Conservation (phyloP, 2,329 filamentous ascomycete genomes). For the Cryoendolithus antarcticus region DNA sequence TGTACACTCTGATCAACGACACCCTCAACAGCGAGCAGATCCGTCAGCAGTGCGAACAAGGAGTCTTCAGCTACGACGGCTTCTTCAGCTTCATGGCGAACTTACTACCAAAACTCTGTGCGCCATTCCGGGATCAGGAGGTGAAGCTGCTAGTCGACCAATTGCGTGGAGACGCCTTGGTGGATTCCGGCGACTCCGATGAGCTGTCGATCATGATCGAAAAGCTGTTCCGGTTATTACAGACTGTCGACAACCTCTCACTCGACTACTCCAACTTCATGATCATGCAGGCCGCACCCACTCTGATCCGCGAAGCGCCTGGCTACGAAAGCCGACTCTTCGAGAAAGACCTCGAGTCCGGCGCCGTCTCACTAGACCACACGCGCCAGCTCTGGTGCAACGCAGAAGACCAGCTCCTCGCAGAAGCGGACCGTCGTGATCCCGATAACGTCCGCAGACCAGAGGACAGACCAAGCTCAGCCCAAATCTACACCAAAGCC, state of each 20-base stretch:
- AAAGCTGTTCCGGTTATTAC: constrained; percentile 61
- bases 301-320: constrained; percentile 56
- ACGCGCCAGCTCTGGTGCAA: constrained; percentile 56
- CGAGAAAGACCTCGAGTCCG: constrained; percentile 48
- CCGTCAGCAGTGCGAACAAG: constrained; percentile 53
- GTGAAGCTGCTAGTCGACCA: constrained; percentile 57
- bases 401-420: constrained; percentile 51
- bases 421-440: constrained; percentile 56
- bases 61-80: constrained; percentile 67
- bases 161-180: constrained; percentile 18
- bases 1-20: constrained; percentile 64
- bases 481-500: constrained; percentile 64
- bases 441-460: constrained; percentile 54
- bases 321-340: constrained; percentile 67
- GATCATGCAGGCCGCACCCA: constrained; percentile 57
- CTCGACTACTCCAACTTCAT: constrained; percentile 77
- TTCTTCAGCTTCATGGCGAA: constrained; percentile 68
- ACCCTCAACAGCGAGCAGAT: constrained; percentile 63
- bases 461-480: constrained; percentile 49
- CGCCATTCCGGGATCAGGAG: constrained; percentile 66
- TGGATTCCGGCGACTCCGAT: constrained; percentile 19
- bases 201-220: constrained; percentile 55
- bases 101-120: constrained; percentile 66
- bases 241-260: constrained; percentile 64
- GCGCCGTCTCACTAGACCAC: constrained; percentile 41